Evolutionary conservation across 345 rosid genomes (phyloP).

Genomic region (Salix arbutifolia): DNA sequence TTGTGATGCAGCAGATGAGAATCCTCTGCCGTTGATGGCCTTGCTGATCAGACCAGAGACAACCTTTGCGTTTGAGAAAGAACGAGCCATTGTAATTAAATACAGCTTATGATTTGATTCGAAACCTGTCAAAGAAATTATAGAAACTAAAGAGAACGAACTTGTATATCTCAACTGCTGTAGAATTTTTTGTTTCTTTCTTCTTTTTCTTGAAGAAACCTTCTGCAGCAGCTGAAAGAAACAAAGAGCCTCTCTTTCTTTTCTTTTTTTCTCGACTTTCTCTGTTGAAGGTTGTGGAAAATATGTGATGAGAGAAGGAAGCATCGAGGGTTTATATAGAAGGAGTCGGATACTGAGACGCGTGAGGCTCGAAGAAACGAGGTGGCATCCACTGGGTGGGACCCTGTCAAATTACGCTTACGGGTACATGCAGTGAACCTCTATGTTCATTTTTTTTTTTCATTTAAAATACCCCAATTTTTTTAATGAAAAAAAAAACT

Average conservation of each 20-base stretch:
- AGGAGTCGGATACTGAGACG: not conserved
- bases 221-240: slow-evolving; percentile 3
- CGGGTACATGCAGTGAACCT: not conserved
- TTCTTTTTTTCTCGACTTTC: not conserved
- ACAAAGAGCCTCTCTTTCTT: not conserved
- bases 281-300: not conserved
- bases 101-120: not conserved
- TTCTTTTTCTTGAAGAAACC: not conserved
- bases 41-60: slow-evolving; percentile 6
- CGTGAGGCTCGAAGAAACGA: not conserved
- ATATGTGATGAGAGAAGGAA: not conserved
- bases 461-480: no score
- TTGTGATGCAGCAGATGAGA: slow-evolving; percentile 8
- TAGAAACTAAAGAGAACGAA: not conserved
- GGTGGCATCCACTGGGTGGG: not conserved
- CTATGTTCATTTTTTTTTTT: not conserved
- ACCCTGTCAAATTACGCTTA: slow-evolving; percentile 1
- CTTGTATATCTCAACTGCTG: not conserved
- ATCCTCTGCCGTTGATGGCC: slow-evolving; percentile 15
- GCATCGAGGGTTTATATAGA: slow-evolving; percentile 12
- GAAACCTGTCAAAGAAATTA: not conserved
- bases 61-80: slow-evolving; percentile 15
- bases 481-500: not conserved
- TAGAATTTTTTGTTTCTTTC: not conserved
- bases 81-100: slow-evolving; percentile 16